Base-by-base conservation (phyloP, 1,139 yeast species). In the Kodamaea ohmeri region DNA sequence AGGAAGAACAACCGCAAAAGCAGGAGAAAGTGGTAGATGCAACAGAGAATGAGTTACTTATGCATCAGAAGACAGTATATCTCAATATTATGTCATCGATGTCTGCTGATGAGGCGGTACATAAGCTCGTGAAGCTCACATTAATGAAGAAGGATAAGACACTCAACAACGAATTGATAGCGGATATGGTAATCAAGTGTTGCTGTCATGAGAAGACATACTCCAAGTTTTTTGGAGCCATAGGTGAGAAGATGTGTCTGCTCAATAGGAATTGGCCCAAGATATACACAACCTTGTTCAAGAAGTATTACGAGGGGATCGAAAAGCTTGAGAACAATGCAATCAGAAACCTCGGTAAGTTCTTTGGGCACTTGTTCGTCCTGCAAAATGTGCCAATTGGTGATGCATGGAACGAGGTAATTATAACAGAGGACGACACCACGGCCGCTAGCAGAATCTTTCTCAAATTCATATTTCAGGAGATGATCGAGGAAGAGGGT, bases 51-150 rank as follows among this genome's bases (percentile, higher is more conserved):
- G 80, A 79, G 27, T 59, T 80, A 25, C 65, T 79, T 3, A 77
- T 78, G 36, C 76, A 78, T 47, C 85, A 88, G 47, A 85, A 88
- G 52, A 75, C 76, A 1, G 84, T 90, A 2, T 90, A 90, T 51
- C 65, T 89, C 34, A 83, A 94, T 0, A 67, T 92, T 21, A 89
- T 87, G 85, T 87, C 97, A n/a, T 82, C 96, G 40, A 77, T 90
- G 80, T 83, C 95, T 1, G 81, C 92, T 2, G 96, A 88, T 49
- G 99, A 92, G 65, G 94, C 96, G 1, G 89, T 87, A 0, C 97
- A 90, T 59, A 90, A 90, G 56, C 62, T 92, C 9, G 51, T 86
- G 31, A 74, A 73, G 51, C 54, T 82, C 13, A 60, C 69, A 4
- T 57, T 71, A 2, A 67, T 60, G 0, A 58, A 60, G 16, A 70